Evolutionary conservation across 2,329 filamentous ascomycete genomes (phyloP).

Genomic region (Aspergillus piperis): DNA sequence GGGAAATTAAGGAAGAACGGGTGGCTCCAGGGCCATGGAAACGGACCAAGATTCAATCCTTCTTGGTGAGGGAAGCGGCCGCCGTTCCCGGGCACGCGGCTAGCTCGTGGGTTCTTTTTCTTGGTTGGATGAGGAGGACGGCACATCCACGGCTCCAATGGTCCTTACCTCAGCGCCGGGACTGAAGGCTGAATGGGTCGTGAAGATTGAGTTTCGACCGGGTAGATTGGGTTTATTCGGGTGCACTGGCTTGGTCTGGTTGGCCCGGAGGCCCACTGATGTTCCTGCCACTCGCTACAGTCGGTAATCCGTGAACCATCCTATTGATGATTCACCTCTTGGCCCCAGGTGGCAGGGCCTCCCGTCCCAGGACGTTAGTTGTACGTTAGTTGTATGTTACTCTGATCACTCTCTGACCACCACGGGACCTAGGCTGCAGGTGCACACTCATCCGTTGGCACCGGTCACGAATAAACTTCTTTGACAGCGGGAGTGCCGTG

Average conservation of each 20-base stretch:
- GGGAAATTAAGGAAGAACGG: conserved; percentile 1
- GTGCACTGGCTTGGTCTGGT: background rate
- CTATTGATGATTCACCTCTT: background rate
- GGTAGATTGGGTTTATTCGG: conserved; percentile 11
- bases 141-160: background rate
- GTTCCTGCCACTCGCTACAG: conserved; percentile 2
- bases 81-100: background rate
- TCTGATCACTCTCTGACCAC: background rate
- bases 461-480: conserved; percentile 5
- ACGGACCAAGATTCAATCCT: background rate
- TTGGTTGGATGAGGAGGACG: background rate
- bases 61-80: background rate
- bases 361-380: background rate
- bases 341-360: background rate
- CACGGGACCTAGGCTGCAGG: background rate
- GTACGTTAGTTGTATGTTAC: background rate
- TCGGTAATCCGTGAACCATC: background rate
- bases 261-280: conserved; percentile 6
- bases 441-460: background rate
- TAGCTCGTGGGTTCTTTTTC: background rate
- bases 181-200: conserved; percentile 7
- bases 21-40: conserved; percentile 1
- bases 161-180: conserved; percentile 11
- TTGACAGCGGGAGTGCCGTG: conserved; percentile 6
- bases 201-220: conserved; percentile 12